Evolutionary conservation across 2,329 filamentous ascomycete genomes (phyloP).

Genomic region (Chrysoporthe puriensis): DNA sequence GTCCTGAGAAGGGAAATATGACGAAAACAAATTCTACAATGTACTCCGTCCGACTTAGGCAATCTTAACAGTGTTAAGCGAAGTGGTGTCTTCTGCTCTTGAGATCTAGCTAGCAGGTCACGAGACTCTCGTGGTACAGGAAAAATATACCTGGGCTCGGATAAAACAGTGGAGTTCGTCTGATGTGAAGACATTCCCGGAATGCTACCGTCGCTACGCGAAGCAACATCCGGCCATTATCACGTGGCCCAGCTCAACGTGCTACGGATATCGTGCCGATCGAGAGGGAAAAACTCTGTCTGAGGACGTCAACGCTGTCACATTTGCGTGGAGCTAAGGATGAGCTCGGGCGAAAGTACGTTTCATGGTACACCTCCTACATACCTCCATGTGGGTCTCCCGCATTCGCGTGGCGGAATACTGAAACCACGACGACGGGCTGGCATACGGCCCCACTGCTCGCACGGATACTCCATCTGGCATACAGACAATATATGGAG

Average conservation of each 20-base stretch:
- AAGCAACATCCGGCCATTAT: neutral
- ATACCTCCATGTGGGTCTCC: conserved; percentile 19
- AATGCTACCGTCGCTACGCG: neutral
- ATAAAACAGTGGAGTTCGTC: neutral
- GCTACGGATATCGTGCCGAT: neutral
- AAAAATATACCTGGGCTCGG: neutral
- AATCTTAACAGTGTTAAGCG: neutral
- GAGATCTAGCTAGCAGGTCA: neutral
- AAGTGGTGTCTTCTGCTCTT: neutral
- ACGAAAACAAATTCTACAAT: too few species aligned
- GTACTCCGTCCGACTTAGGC: neutral
- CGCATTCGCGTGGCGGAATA: neutral
- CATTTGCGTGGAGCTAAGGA: neutral
- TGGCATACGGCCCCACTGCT: neutral
- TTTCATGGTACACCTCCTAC: conserved; percentile 8
- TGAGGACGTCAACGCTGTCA: neutral
- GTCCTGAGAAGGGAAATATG: too few species aligned
- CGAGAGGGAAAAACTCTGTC: neutral
- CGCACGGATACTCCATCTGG: neutral
- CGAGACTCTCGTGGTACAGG: neutral
- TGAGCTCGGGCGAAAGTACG: neutral
- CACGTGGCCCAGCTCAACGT: neutral
- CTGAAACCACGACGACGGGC: conserved; percentile 8
- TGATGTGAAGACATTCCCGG: neutral
- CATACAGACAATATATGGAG: neutral